These are phyloP conservation scores for Didymella pinodella DNA, from an alignment of 2,329 filamentous ascomycete species.

Conservation along the genomic window DNA sequence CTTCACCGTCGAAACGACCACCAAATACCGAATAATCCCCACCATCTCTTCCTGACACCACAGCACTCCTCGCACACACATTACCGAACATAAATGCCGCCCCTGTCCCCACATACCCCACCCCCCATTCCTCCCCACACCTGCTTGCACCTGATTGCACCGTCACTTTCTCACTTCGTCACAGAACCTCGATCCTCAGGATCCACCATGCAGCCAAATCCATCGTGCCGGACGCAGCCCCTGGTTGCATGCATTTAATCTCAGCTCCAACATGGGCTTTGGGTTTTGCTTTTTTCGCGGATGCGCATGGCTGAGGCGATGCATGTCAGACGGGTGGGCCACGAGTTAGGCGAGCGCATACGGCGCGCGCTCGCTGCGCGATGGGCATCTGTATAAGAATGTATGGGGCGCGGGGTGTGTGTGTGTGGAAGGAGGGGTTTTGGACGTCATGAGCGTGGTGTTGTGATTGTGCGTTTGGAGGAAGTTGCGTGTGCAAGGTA, in stretches of 20 bases:
- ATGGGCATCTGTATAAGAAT: no score
- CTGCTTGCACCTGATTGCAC: not conserved
- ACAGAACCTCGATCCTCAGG: not conserved
- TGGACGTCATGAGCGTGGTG: no score
- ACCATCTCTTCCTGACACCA: not conserved
- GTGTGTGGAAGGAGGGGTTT: no score
- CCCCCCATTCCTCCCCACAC: not conserved
- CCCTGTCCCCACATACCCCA: slow-evolving; percentile 1
- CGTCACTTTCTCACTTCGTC: slow-evolving; percentile 3
- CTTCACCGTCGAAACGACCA: not conserved
- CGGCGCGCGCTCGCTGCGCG: not conserved
- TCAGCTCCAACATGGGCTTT: not conserved
- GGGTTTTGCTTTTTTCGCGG: not conserved
- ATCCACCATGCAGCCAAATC: slow-evolving; percentile 2
- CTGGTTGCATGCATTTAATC: not conserved
- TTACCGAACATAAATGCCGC: not conserved
- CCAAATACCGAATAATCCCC: not conserved
- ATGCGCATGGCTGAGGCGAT: not conserved
- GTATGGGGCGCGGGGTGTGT: no score
- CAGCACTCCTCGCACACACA: not conserved
- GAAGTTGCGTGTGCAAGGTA: no score
- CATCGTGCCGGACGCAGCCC: not conserved
- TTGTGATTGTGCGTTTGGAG: no score
- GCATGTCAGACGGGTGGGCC: not conserved
- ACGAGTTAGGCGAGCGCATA: not conserved